These are phyloP conservation scores for Lachnum nothofagi DNA, from an alignment of 2,329 filamentous ascomycete genomes.

Conservation along the genomic window DNA sequence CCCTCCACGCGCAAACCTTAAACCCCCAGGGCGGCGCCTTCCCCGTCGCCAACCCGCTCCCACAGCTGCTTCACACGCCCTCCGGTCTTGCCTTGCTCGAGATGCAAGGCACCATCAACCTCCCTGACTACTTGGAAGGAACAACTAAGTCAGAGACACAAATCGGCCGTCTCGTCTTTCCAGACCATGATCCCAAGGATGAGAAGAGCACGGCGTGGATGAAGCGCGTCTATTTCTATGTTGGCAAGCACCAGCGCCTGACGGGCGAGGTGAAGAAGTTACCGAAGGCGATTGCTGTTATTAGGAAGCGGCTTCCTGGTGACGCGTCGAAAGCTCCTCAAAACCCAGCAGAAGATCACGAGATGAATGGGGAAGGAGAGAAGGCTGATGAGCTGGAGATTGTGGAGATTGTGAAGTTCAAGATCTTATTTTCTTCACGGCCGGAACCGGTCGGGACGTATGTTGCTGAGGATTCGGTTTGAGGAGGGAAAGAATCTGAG, in stretches of 20 bases:
- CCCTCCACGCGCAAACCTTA: neutral
- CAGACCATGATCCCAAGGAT: constrained; percentile 59
- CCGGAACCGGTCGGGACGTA: constrained; percentile 72
- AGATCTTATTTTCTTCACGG: constrained; percentile 75
- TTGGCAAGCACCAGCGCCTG: constrained; percentile 83
- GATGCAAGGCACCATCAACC: constrained; percentile 84
- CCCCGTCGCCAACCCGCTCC: constrained; percentile 57
- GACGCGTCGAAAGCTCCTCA: neutral
- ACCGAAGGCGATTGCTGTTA: constrained; percentile 69
- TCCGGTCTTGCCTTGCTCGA: constrained; percentile 85
- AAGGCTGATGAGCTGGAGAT: constrained; percentile 64
- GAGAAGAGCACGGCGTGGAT: constrained; percentile 68
- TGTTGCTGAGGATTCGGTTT: constrained; percentile 7
- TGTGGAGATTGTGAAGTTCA: constrained; percentile 80
- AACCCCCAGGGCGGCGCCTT: too few relatives aligned
- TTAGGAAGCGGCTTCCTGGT: constrained; percentile 56
- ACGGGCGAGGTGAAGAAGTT: constrained; percentile 88
- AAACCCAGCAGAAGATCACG: neutral
- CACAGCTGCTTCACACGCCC: constrained; percentile 79
- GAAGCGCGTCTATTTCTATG: constrained; percentile 81
- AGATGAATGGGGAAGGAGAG: constrained; percentile 19
- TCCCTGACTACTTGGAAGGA: constrained; percentile 45
- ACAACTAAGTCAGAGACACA: constrained; percentile 35
- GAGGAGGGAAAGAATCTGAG: neutral
- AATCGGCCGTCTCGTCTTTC: constrained; percentile 73